phyloP scores from a whole-genome alignment of 495 filamentous ascomycete species.

The Aspergillus wentii region DNA sequence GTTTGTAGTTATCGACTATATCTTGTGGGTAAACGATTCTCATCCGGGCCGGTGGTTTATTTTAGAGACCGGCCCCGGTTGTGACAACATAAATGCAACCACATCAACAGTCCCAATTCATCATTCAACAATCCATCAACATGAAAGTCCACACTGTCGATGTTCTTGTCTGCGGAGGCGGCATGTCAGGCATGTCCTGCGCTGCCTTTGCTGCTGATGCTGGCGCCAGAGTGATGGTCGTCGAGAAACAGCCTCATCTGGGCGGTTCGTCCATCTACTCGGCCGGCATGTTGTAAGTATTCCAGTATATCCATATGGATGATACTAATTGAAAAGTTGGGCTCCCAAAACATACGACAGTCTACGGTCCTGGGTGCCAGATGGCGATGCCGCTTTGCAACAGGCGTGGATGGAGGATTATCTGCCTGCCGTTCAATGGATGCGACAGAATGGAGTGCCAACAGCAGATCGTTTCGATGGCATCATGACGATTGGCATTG shows the following conservation, averaged over 20 bases:
- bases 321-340: constrained; percentile 11
- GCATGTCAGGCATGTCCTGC: constrained; percentile 27
- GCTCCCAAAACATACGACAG: constrained; percentile 17
- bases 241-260: constrained; percentile 17
- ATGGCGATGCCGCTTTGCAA: constrained; percentile 17
- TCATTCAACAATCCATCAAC: constrained; percentile 1
- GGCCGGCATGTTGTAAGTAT: constrained; percentile 23
- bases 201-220: constrained; percentile 19
- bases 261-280: constrained; percentile 22
- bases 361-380: constrained; percentile 19
- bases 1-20: too few species aligned
- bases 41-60: constrained; percentile 13
- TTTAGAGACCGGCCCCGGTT: constrained; percentile 9
- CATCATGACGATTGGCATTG: constrained; percentile 27
- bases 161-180: constrained; percentile 21
- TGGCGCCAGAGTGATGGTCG: constrained; percentile 16
- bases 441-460: constrained; percentile 20
- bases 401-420: constrained; percentile 21
- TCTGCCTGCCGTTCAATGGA: constrained; percentile 22
- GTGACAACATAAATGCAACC: too few species aligned
- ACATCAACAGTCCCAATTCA: too few species aligned
- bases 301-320: neutral
- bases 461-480: constrained; percentile 20
- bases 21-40: too few species aligned
- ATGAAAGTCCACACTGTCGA: constrained; percentile 21